A percentile compares a stretch with the other conserved stretches of the same genome.
phyloP scores from a whole-genome alignment of 2,329 filamentous ascomycete genomes.

The Neoascochyta sp. region DNA sequence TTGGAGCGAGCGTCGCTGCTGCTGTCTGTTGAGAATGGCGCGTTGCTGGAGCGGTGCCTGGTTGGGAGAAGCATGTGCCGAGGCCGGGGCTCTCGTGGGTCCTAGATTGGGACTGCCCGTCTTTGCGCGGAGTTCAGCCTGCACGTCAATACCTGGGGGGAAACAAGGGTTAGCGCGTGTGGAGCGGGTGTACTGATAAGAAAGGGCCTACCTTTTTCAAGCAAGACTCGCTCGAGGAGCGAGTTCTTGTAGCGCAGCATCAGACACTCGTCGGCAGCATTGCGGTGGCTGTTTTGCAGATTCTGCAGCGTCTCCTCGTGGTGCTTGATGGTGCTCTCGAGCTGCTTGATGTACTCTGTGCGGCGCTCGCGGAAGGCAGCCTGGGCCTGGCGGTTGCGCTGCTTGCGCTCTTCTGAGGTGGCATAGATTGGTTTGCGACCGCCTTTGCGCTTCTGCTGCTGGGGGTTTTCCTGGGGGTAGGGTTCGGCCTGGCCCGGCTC shows the following conservation, averaged over 20 bases:
- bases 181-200: slow-evolving; percentile 3
- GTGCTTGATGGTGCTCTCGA: slow-evolving; percentile 94
- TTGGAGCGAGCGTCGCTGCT: slow-evolving; percentile 66
- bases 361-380: slow-evolving; percentile 94
- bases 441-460: slow-evolving; percentile 86
- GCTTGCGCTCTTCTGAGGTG: slow-evolving; percentile 96
- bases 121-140: slow-evolving; percentile 90
- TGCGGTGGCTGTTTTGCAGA: slow-evolving; percentile 89
- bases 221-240: slow-evolving; percentile 84
- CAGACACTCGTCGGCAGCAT: slow-evolving; percentile 90
- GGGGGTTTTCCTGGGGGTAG: slow-evolving; percentile 45
- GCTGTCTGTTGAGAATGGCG: slow-evolving; percentile 75
- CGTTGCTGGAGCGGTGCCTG: slow-evolving; percentile 71
- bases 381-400: slow-evolving; percentile 94
- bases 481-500: slow-evolving; percentile 43
- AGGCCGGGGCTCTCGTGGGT: slow-evolving; percentile 54
- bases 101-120: slow-evolving; percentile 79
- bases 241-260: slow-evolving; percentile 99
- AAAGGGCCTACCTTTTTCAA: slow-evolving; percentile 75
- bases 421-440: slow-evolving; percentile 99
- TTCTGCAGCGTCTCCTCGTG: slow-evolving; percentile 93
- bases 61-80: slow-evolving; percentile 53
- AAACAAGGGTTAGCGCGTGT: slow-evolving; percentile 17
- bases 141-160: slow-evolving; percentile 84
- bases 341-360: slow-evolving; percentile 98